Evolutionary conservation across 2,329 filamentous ascomycete genomes (phyloP).

Genomic region (Didymella glomerata): DNA sequence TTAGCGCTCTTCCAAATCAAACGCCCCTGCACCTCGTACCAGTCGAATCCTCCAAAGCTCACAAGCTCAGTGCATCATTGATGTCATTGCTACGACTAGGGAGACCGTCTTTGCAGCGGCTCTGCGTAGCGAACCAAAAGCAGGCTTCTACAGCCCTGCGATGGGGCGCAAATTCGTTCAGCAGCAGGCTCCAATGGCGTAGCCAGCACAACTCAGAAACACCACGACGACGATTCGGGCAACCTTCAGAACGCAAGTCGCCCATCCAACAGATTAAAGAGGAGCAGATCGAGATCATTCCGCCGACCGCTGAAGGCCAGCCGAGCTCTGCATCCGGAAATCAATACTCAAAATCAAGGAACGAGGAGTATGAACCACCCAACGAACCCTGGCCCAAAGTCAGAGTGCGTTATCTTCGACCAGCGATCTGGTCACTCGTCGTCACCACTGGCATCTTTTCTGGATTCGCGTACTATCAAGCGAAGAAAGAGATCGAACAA

Average conservation of each 20-base stretch:
- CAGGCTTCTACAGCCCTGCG: background rate
- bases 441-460: conserved; percentile 43
- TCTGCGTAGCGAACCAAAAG: background rate
- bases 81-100: conserved; percentile 17
- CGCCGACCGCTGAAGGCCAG: background rate
- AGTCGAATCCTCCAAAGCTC: background rate
- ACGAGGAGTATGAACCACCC: conserved; percentile 4
- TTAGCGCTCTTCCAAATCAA: conserved; percentile 6
- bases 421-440: conserved; percentile 40
- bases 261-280: conserved; percentile 12
- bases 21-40: background rate
- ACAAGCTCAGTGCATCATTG: conserved; percentile 2
- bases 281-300: conserved; percentile 17
- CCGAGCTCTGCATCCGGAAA: conserved; percentile 7
- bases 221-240: conserved; percentile 12
- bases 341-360: conserved; percentile 12
- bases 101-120: conserved; percentile 7
- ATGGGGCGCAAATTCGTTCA: conserved; percentile 7
- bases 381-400: conserved; percentile 24
- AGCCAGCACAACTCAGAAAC: conserved; percentile 18
- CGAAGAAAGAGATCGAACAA: conserved; percentile 38
- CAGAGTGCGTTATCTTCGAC: conserved; percentile 38
- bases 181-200: conserved; percentile 12
- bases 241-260: conserved; percentile 19
- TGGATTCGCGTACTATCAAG: conserved; percentile 41